Percentiles rank a stretch among this genome's conserved stretches.
Evolutionary conservation across 495 filamentous ascomycete species (phyloP).

Genomic region (Viridothelium virens): DNA sequence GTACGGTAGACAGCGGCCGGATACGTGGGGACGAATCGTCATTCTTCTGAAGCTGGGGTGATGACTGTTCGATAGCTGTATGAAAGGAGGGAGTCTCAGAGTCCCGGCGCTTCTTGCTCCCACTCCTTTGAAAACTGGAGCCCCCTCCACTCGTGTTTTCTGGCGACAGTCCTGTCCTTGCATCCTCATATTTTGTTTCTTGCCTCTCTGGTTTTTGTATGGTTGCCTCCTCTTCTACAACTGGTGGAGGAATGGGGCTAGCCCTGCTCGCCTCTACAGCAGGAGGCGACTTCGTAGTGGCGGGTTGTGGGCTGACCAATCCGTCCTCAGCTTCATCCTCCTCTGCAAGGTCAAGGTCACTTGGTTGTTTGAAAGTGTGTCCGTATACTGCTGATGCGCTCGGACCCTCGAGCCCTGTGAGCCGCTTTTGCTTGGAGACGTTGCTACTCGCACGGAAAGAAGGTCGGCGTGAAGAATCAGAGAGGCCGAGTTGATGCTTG

Average conservation of each 20-base stretch:
- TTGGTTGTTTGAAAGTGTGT: conserved; percentile 41
- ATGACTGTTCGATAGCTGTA: not conserved
- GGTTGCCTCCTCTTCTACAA: not conserved
- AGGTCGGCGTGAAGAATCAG: conserved; percentile 50
- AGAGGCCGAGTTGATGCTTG: conserved; percentile 44
- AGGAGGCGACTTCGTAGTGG: conserved; percentile 8
- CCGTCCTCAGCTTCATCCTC: conserved; percentile 25
- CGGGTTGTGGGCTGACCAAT: not conserved
- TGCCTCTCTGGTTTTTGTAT: not conserved
- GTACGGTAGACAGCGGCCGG: not conserved
- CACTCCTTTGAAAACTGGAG: not conserved
- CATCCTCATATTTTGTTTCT: conserved; percentile 12
- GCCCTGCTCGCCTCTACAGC: conserved; percentile 15
- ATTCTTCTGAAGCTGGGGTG: not conserved
- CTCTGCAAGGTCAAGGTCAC: conserved; percentile 30
- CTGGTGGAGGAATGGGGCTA: conserved; percentile 10
- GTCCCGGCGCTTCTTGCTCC: not conserved
- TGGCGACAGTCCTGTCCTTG: not conserved
- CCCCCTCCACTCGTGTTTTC: not conserved
- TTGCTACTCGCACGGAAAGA: conserved; percentile 47
- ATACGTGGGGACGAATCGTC: not conserved
- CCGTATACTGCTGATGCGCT: conserved; percentile 34
- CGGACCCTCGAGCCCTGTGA: conserved; percentile 38
- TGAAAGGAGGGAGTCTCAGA: conserved; percentile 1
- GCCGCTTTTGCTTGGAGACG: conserved; percentile 37